phyloP scores from a whole-genome alignment of 2,329 filamentous ascomycete genomes.

The Aulographum hederae region DNA sequence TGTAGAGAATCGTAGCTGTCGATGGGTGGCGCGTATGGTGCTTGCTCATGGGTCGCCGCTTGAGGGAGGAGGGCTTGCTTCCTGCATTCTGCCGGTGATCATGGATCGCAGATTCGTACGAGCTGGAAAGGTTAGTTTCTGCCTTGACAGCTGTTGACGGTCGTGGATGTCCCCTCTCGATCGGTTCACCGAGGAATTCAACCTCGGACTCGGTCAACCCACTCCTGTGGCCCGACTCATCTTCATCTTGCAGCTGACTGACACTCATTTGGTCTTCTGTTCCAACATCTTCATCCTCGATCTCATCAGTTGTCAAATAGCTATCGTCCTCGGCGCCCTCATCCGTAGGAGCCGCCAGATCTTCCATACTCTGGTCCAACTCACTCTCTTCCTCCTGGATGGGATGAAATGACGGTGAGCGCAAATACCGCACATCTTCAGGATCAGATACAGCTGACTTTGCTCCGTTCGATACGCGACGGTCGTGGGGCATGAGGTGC shows the following conservation, averaged over 20 bases:
- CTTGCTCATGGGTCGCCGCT: too few species aligned
- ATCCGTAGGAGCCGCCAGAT: conserved; percentile 47
- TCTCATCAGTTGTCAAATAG: conserved; percentile 68
- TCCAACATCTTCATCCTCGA: conserved; percentile 29
- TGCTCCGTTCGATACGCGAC: conserved; percentile 31
- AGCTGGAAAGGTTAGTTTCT: too few species aligned
- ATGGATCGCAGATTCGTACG: too few species aligned
- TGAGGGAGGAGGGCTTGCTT: too few species aligned
- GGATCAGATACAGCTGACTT: conserved; percentile 40
- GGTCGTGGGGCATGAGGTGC: conserved; percentile 12
- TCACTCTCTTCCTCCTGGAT: conserved; percentile 27
- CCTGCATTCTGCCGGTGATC: too few species aligned
- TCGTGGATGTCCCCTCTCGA: too few species aligned
- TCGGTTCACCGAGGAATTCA: too few species aligned
- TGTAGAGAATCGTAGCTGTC: conserved; percentile 69
- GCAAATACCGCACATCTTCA: conserved; percentile 27
- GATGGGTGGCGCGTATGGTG: conserved; percentile 58
- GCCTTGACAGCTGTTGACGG: too few species aligned
- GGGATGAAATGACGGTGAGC: conserved; percentile 16
- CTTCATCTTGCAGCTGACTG: too few species aligned
- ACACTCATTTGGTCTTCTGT: too few species aligned
- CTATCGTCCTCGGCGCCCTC: conserved; percentile 87
- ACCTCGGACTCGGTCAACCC: too few species aligned
- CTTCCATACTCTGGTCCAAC: conserved; percentile 18
- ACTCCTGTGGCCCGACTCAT: too few species aligned